These are phyloP conservation scores for Alloascoidea hylecoeti DNA, from an alignment of 805 yeast species.

Conservation along the genomic window DNA sequence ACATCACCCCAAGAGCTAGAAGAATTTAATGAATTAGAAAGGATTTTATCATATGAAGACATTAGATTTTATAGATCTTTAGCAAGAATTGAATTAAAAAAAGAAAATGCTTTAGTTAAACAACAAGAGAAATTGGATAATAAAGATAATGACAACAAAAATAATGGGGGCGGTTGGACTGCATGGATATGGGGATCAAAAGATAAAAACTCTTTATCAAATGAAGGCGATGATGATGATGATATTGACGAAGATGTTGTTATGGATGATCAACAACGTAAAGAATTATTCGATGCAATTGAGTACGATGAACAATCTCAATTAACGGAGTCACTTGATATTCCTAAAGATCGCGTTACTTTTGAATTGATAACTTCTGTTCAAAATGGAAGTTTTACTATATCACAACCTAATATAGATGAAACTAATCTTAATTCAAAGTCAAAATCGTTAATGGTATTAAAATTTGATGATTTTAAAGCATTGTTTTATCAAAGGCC, in stretches of 20 bases:
- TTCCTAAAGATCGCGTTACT: slow-evolving; percentile 65
- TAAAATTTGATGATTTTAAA: slow-evolving; percentile 79
- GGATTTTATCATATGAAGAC: slow-evolving; percentile 55
- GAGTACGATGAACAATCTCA: slow-evolving; percentile 66
- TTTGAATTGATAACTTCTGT: slow-evolving; percentile 54
- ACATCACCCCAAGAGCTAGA: slow-evolving; percentile 17
- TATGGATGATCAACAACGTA: slow-evolving; percentile 75
- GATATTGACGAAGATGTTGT: slow-evolving; percentile 23
- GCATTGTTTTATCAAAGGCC: slow-evolving; percentile 64
- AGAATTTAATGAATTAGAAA: slow-evolving; percentile 39
- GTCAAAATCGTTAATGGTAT: slow-evolving; percentile 20
- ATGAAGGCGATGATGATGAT: slow-evolving; percentile 4
- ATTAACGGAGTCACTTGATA: slow-evolving; percentile 35
- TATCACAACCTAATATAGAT: no score
- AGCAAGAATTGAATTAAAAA: slow-evolving; percentile 52
- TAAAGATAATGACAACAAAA: slow-evolving; percentile 2
- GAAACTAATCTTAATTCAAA: slow-evolving; percentile 21
- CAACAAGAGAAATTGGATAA: slow-evolving; percentile 8
- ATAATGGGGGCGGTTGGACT: slow-evolving; percentile 9
- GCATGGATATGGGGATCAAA: slow-evolving; percentile 16
- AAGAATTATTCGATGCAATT: slow-evolving; percentile 86
- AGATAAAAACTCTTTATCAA: slow-evolving; percentile 3
- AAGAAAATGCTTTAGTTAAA: slow-evolving; percentile 27
- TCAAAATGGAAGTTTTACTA: slow-evolving; percentile 62
- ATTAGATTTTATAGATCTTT: slow-evolving; percentile 74